A percentile compares a stretch with the other conserved stretches of the same genome.
phyloP scores from a whole-genome alignment of 768 basidiomycete species.

The Neoboletus subvelutipes region DNA sequence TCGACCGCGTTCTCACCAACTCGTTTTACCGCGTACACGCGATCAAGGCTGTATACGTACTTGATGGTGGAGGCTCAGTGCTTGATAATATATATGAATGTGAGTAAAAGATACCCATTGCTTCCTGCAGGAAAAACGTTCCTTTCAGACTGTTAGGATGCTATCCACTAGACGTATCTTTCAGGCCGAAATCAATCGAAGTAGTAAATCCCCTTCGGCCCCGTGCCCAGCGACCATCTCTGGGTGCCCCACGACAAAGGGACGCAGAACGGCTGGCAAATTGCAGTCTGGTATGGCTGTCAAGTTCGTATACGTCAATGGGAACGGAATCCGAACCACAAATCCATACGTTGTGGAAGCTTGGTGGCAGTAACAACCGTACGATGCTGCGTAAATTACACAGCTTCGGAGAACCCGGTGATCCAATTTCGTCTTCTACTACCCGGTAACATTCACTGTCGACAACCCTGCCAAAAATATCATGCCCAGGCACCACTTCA shows the following conservation, averaged over 20 bases:
- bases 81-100: background rate
- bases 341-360: no score
- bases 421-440: background rate
- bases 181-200: background rate
- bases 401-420: background rate
- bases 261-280: background rate
- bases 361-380: no score
- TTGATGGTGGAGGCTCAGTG: background rate
- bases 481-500: conserved; percentile 5
- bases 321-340: background rate
- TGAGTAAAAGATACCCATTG: background rate
- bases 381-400: background rate
- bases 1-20: no score
- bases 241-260: background rate
- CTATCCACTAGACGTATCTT: background rate
- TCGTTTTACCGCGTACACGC: background rate
- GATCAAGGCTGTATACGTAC: background rate
- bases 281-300: background rate
- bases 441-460: background rate
- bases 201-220: background rate
- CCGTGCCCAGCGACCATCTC: background rate
- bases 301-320: background rate
- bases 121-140: background rate
- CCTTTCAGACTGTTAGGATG: background rate
- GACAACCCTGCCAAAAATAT: background rate